Percentiles rank a stretch among this genome's conserved stretches.
phyloP scores from a whole-genome alignment of 768 basidiomycete species.

The Atractiella rhizophila region DNA sequence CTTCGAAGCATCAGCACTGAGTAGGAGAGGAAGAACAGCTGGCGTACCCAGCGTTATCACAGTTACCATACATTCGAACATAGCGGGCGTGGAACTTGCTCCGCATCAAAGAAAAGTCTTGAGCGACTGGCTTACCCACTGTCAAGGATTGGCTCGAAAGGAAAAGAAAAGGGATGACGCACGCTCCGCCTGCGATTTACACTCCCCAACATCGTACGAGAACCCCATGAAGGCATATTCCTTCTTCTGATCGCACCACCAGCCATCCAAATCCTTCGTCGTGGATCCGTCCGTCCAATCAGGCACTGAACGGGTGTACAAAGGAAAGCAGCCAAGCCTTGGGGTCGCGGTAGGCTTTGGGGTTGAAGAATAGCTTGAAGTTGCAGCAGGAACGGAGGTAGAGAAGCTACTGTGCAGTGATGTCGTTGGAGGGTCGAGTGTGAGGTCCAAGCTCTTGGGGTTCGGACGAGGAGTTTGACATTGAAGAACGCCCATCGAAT shows the following conservation, averaged over 20 bases:
- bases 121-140: slow-evolving; percentile 36
- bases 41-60: slow-evolving; percentile 32
- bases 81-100: slow-evolving; percentile 38
- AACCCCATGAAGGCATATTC: slow-evolving; percentile 58
- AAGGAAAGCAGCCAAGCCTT: too few species aligned
- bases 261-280: slow-evolving; percentile 10
- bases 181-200: slow-evolving; percentile 21
- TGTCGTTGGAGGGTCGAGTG: too few species aligned
- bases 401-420: too few species aligned
- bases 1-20: background rate
- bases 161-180: slow-evolving; percentile 1
- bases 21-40: background rate
- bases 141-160: too few species aligned
- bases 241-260: slow-evolving; percentile 35
- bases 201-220: slow-evolving; percentile 45
- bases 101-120: slow-evolving; percentile 38
- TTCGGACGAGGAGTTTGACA: too few species aligned
- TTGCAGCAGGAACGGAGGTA: too few species aligned
- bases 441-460: too few species aligned
- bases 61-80: slow-evolving; percentile 37
- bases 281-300: too few species aligned
- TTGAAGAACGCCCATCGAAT: too few species aligned
- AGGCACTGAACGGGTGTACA: too few species aligned
- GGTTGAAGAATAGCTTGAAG: too few species aligned
- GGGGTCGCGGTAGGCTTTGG: too few species aligned